phyloP scores from a whole-genome alignment of 257 asterid species.

The Scutellaria galericulata region DNA sequence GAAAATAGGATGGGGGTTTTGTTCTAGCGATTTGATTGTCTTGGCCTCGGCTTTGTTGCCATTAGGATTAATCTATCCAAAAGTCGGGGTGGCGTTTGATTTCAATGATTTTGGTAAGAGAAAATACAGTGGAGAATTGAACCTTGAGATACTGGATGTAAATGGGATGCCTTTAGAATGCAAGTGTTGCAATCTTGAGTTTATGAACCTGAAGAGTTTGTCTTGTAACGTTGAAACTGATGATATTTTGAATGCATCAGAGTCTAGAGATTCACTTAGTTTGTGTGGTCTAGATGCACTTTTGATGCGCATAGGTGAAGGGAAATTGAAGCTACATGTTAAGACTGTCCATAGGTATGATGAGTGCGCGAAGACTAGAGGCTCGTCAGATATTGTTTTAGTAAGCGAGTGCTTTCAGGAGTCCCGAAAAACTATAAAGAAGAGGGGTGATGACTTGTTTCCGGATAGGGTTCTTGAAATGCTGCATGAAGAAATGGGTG shows the following conservation, averaged over 20 bases:
- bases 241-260: constrained; percentile 37
- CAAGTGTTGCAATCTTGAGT: constrained; percentile 74
- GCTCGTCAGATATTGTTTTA: constrained; percentile 49
- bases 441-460: constrained; percentile 42
- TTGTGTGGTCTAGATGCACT: constrained; percentile 41
- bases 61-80: constrained; percentile 78
- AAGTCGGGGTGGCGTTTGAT: constrained; percentile 53
- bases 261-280: constrained; percentile 45
- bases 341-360: constrained; percentile 57
- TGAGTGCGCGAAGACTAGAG: constrained; percentile 40
- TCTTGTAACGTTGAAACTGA: constrained; percentile 40
- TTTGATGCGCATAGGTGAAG: constrained; percentile 47
- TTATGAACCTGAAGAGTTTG: constrained; percentile 49
- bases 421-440: constrained; percentile 44
- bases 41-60: constrained; percentile 83
- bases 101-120: constrained; percentile 42
- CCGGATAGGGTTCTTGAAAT: constrained; percentile 68
- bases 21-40: constrained; percentile 67
- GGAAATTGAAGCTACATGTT: constrained; percentile 55
- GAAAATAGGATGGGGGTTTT: constrained; percentile 77
- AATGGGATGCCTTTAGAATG: constrained; percentile 77
- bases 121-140: constrained; percentile 52
- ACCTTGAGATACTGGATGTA: constrained; percentile 69
- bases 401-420: constrained; percentile 59
- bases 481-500: constrained; percentile 60